Percentiles rank a stretch among this genome's conserved stretches.
Evolutionary conservation across 176 grass and related monocot species (phyloP).

Genomic region (Juncus effusus): DNA sequence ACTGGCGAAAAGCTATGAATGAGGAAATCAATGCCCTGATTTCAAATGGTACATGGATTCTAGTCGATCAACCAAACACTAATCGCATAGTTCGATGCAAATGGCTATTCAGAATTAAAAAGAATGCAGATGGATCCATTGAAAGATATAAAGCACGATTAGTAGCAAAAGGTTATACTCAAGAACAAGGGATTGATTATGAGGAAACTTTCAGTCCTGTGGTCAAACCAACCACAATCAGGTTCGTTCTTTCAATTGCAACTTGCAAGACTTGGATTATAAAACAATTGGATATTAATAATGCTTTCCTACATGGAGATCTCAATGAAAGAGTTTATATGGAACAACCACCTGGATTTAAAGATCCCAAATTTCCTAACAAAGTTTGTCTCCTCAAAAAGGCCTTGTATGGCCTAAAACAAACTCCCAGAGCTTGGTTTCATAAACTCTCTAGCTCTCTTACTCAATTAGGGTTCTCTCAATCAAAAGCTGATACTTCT

Average conservation of each 20-base stretch:
- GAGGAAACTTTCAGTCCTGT: slow-evolving; percentile 3
- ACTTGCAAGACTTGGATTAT: neutral
- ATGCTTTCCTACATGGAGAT: slow-evolving; percentile 4
- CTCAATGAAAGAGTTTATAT: neutral
- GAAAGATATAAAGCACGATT: neutral
- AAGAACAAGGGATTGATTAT: slow-evolving; percentile 6
- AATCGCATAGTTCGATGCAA: neutral
- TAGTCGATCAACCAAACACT: neutral
- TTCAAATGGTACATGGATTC: slow-evolving; percentile 1
- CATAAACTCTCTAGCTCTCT: neutral
- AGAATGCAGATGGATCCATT: slow-evolving; percentile 1
- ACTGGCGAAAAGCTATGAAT: neutral
- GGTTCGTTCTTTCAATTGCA: neutral
- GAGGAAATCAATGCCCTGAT: neutral
- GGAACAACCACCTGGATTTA: neutral
- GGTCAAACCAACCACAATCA: neutral
- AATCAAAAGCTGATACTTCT: neutral
- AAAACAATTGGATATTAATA: slow-evolving; percentile 11
- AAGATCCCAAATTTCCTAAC: too few relatives aligned
- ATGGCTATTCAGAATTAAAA: neutral
- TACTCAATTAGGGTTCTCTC: neutral
- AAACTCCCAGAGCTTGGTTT: neutral
- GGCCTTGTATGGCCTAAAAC: neutral
- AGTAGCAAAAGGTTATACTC: neutral
- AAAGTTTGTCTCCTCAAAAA: neutral